Conservation (phyloP, 2,329 filamentous ascomycete species). For the Aspergillus quadricinctus region DNA sequence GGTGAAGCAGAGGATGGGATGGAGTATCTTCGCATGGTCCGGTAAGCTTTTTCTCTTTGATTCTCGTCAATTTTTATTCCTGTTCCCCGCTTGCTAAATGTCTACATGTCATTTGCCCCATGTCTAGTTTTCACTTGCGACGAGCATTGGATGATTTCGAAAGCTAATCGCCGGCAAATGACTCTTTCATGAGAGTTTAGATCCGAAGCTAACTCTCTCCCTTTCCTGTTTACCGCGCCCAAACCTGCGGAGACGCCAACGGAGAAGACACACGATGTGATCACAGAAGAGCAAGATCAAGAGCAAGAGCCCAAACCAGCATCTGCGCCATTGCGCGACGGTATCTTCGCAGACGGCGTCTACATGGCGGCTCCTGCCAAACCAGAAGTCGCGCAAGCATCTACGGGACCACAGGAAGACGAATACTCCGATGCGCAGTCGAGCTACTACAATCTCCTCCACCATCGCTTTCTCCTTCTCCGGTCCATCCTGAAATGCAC, state of each 20-base stretch:
- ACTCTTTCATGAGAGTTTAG: conserved; percentile 43
- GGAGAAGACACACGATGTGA: conserved; percentile 1
- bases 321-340: conserved; percentile 51
- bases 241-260: conserved; percentile 29
- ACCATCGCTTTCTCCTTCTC: conserved; percentile 61
- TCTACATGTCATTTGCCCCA: conserved; percentile 5
- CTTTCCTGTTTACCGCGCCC: conserved; percentile 64
- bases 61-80: conserved; percentile 11
- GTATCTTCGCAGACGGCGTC: conserved; percentile 73
- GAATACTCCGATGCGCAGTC: conserved; percentile 51
- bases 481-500: conserved; percentile 56
- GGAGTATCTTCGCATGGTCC: conserved; percentile 66
- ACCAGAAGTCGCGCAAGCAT: conserved; percentile 40
- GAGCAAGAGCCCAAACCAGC: conserved; percentile 21
- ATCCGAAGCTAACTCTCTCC: conserved; percentile 69
- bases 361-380: conserved; percentile 60
- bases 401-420: conserved; percentile 24
- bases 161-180: conserved; percentile 14
- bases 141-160: background rate
- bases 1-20: conserved; percentile 65
- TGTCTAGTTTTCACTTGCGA: conserved; percentile 10
- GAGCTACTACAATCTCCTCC: conserved; percentile 64
- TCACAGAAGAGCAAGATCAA: background rate
- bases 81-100: conserved; percentile 19
- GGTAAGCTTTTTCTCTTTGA: conserved; percentile 49